Base-by-base conservation (phyloP, 441 rosid species). In the Erodium texanum region DNA sequence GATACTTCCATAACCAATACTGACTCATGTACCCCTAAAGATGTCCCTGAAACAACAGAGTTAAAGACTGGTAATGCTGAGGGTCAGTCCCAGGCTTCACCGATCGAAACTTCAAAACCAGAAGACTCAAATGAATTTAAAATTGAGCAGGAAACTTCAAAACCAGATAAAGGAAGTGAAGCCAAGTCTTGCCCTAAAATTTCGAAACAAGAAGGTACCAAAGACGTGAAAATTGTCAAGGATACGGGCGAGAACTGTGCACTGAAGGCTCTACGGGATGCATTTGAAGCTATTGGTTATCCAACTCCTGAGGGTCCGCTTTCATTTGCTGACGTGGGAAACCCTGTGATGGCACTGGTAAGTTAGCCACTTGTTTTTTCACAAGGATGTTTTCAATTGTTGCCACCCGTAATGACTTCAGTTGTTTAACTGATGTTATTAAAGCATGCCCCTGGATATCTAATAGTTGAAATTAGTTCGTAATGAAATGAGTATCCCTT, bases 261-360 rank as follows among this genome's bases (percentile, higher is more conserved):
- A 50, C 74, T 94, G 71, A 78, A 81, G 76, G 93, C 99, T 61
- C 88, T 94, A 67, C 75, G 75, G 43, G 97, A 89, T 78, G 96
- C 99, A 74, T 89, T 94, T 79, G 93, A 89, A 80, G 87, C 87
- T 71, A 79, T 87, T 81, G 97, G 97, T 66, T 85, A 85, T 81
- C 75, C 82, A 69, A 76, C 85, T 6, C 83, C 90, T 68, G 99
- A 89, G 79, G 71, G 80, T 66, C 77, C 79, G 12, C 75, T 82
- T 62, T 88, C 97, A 79, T 94, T 94, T 87, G 87, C 92, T 73
- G 97, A 89, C 68, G 87, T 83, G 68, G 99, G 99, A 77, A 91
- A 89, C 74, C 99, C 99, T 68, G 96, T 82, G 76, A 91, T 94
- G 92, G 97, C 97, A 69, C 77, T 94, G 97, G 99, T 91, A 82